phyloP scores from a whole-genome alignment of 1,284 basidiomycete genomes.

The Amylostereum areolatum region DNA sequence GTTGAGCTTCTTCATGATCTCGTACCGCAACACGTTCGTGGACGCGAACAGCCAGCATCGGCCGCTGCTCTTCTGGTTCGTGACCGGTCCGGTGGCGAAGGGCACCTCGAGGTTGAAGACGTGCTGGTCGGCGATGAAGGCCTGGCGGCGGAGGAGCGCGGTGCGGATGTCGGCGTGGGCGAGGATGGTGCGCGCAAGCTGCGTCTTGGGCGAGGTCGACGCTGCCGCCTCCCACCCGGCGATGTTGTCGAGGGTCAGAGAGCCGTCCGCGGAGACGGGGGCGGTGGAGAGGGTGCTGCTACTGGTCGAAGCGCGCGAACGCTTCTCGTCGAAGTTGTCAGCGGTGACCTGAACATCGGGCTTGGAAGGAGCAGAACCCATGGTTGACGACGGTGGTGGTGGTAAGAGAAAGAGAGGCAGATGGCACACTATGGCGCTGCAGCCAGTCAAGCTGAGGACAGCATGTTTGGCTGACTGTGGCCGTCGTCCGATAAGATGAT shows the following conservation, averaged over 20 bases:
- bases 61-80: conserved; percentile 83
- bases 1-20: conserved; percentile 81
- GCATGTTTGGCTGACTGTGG: no score
- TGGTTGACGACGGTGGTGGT: conserved; percentile 20
- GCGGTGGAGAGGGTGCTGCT: no score
- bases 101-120: conserved; percentile 83
- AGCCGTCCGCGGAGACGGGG: conserved; percentile 42
- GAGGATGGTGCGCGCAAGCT: conserved; percentile 78
- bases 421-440: no score
- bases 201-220: conserved; percentile 54
- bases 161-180: conserved; percentile 66
- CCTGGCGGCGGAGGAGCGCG: conserved; percentile 61
- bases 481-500: no score
- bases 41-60: conserved; percentile 93
- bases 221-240: conserved; percentile 61
- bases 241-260: conserved; percentile 53
- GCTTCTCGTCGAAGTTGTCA: conserved; percentile 27
- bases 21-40: conserved; percentile 82
- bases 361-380: conserved; percentile 51
- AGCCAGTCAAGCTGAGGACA: no score
- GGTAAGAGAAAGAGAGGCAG: not conserved
- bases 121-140: conserved; percentile 65
- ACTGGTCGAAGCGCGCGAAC: not conserved
- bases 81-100: conserved; percentile 77
- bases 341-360: conserved; percentile 18